A percentile compares a stretch with the other conserved stretches of the same genome.
These are phyloP conservation scores for Radiomyces spectabilis DNA, from an alignment of 192 early-diverging fungal genomes.

Conservation along the genomic window DNA sequence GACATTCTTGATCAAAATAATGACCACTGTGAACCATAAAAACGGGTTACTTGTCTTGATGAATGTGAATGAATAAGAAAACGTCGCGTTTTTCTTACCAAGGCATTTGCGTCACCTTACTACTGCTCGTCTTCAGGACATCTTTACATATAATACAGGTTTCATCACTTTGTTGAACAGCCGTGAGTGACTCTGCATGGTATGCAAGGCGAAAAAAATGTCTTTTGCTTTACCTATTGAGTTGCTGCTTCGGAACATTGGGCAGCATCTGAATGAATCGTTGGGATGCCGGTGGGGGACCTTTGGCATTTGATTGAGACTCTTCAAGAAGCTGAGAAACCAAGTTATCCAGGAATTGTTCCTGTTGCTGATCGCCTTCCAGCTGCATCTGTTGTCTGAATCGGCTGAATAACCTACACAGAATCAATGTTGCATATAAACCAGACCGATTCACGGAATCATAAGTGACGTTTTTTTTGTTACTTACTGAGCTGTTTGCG, in stretches of 20 bases:
- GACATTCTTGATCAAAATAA: constrained; percentile 30
- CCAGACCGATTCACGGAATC: not conserved
- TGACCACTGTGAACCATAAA: constrained; percentile 19
- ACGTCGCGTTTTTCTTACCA: constrained; percentile 19
- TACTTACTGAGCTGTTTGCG: constrained; percentile 16
- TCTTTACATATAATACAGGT: constrained; percentile 35
- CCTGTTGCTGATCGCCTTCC: constrained; percentile 21
- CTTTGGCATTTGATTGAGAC: constrained; percentile 27
- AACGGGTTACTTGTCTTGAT: not conserved
- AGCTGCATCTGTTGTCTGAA: constrained; percentile 19
- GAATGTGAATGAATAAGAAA: not conserved
- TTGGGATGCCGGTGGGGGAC: constrained; percentile 31
- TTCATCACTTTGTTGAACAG: constrained; percentile 23
- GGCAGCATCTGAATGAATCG: constrained; percentile 27
- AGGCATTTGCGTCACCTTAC: constrained; percentile 28
- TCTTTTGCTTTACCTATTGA: constrained; percentile 9
- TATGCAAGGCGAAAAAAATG: not conserved
- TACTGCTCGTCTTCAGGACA: constrained; percentile 17
- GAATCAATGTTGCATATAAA: not conserved
- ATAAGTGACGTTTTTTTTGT: not conserved
- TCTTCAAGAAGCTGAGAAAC: constrained; percentile 33
- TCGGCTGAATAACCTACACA: constrained; percentile 14
- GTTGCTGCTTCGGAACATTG: constrained; percentile 1
- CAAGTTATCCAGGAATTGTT: constrained; percentile 29
- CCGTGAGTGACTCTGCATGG: not conserved